Base-by-base conservation (phyloP, 305 asterid genomes). In the Stenogyne calaminthoides region DNA sequence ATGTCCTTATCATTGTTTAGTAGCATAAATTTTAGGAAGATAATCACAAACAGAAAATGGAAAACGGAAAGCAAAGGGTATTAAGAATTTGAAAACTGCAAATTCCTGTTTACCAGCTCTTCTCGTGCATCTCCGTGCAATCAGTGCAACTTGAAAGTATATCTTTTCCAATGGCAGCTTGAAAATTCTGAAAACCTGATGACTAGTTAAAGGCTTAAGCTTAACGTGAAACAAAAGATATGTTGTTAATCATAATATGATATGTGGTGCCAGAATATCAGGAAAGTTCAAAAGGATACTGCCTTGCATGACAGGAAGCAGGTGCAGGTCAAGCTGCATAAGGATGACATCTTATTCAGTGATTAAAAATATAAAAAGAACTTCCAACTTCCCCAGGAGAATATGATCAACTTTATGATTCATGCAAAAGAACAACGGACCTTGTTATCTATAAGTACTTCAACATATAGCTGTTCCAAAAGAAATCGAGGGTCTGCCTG, bases 401-500 rank as follows among this genome's bases (percentile, higher is more conserved):
- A 64, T 69, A 58, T 44, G 64, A 78, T 59, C 20, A 78, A 20
- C 74, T 12, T 42, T 79, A 67, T 29, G 57, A 49, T 68, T 65
- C 58, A 14, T 63, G 54, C 29, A 70, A 64, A n/a, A 75, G 80
- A 49, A 49, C 0, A 20, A 61, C 82, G 73, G 36, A 95, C 99
- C 98, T 95, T 95, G 83, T 84, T 85, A 75, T 95, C 99, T 79
- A 95, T 91, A 58, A 95, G 97, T 51, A 84, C 91, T 88, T 95
- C 88, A 95, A 72, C 92, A 93, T 86, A 83, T 93, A 95, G 81
- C 81, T 88, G 88, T 93, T 95, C 99, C 99, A 93, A 81, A n/a
- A 95, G 88, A 83, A 88, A 93, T 76, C 95, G 91, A 76, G 99
- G 99, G 77, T 91, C 99, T 65, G 97, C 96, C 98, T 93, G 89